Base-by-base conservation (phyloP, 495 filamentous ascomycete species). In the Podospora conica region DNA sequence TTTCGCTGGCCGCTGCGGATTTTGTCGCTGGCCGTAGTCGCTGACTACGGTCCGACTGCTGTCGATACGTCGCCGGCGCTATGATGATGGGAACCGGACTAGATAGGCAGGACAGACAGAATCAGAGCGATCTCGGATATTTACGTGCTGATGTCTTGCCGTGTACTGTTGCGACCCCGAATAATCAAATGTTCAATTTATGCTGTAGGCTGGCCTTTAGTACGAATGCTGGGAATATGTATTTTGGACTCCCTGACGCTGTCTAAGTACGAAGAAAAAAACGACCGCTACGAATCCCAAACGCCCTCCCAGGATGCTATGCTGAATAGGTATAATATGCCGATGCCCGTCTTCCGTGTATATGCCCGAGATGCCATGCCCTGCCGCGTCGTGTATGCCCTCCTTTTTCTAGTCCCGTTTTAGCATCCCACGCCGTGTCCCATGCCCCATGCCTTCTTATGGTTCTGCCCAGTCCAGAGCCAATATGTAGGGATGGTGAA, bases 151-250 rank as follows among this genome's bases (percentile, higher is more conserved):
- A n/a, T 1, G 1, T 48, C 6, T 48, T 48, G 40, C 33, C n/a
- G 15, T 48, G 40, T 2, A n/a, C 6, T 3, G 40, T 2, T n/a
- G 40, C n/a, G 18, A n/a, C 29, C 29, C 0, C 9, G 29, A 0
- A 33, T 33, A 0, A 8, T 0, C 0, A 0, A 6, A 0, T n/a
- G 4, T 8, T n/a, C 33, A 3, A 33, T 8, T 18, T n/a, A 10
- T n/a, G n/a, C n/a, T n/a, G n/a, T n/a, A n/a, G n/a, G n/a, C n/a
- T n/a, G n/a, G n/a, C n/a, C n/a, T n/a, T n/a, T n/a, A n/a, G n/a
- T 33, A 11, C 10, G 10, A 33, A 33, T 33, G 29, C 29, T 33
- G 11, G 29, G 10, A 33, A 33, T 33, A 11, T 33, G 6, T 27
- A 33, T 33, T 33, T 15, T 33, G 12, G 6, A 33, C 11, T 33